phyloP scores from a whole-genome alignment of 1,284 basidiomycete genomes.

The Cryptococcus sp. region DNA sequence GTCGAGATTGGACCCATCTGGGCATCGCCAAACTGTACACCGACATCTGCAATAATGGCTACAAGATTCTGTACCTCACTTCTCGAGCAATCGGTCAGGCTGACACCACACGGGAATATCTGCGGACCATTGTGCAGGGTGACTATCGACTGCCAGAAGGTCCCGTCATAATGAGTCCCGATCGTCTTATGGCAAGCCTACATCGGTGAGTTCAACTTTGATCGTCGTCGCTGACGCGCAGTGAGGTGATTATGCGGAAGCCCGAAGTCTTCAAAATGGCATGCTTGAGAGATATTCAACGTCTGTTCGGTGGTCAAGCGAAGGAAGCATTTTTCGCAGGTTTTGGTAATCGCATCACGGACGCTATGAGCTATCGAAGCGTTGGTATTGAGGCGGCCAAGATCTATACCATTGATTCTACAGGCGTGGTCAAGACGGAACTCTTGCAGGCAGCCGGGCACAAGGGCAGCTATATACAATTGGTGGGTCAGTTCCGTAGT shows the following conservation, averaged over 20 bases:
- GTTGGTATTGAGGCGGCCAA: slow-evolving; percentile 92
- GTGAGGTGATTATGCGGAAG: slow-evolving; percentile 97
- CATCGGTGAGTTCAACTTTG: slow-evolving; percentile 69
- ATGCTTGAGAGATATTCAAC: slow-evolving; percentile 91
- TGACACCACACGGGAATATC: slow-evolving; percentile 92
- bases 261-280: slow-evolving; percentile 99
- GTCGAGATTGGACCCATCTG: slow-evolving; percentile 98
- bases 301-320: slow-evolving; percentile 75
- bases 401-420: slow-evolving; percentile 97
- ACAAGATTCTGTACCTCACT: slow-evolving; percentile 98
- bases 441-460: slow-evolving; percentile 92
- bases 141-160: slow-evolving; percentile 95
- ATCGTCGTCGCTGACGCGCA: slow-evolving; percentile 43
- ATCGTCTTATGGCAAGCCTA: slow-evolving; percentile 89
- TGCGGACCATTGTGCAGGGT: slow-evolving; percentile 93
- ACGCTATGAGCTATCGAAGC: slow-evolving; percentile 93
- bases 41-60: slow-evolving; percentile 93
- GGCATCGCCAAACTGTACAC: slow-evolving; percentile 98
- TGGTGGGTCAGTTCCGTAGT: slow-evolving; percentile 18
- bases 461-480: slow-evolving; percentile 65
- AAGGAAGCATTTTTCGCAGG: slow-evolving; percentile 87
- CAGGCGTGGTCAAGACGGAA: slow-evolving; percentile 97
- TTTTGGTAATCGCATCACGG: slow-evolving; percentile 98
- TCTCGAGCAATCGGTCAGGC: slow-evolving; percentile 98
- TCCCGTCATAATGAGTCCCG: slow-evolving; percentile 98